Evolutionary conservation across 2,329 filamentous ascomycete genomes (phyloP).

Genomic region (Ophioceras dolichostomum): DNA sequence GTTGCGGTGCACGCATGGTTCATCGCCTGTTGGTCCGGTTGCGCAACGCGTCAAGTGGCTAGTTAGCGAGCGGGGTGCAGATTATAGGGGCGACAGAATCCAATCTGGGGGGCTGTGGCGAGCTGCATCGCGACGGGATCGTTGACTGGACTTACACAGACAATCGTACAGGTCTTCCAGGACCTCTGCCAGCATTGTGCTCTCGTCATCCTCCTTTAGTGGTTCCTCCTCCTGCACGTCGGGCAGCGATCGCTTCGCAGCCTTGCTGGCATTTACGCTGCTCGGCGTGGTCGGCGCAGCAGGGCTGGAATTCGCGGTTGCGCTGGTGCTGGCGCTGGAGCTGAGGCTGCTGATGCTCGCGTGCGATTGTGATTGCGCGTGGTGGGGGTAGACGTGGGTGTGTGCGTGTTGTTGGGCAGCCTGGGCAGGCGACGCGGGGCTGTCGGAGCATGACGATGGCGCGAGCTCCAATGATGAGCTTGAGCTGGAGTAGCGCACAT

Average conservation of each 20-base stretch:
- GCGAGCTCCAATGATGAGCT: slow-evolving; percentile 61
- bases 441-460: slow-evolving; percentile 26
- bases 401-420: neutral
- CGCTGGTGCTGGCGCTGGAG: slow-evolving; percentile 28
- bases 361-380: slow-evolving; percentile 1
- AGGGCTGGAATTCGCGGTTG: slow-evolving; percentile 19
- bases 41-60: too few relatives aligned
- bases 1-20: slow-evolving; percentile 42
- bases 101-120: neutral
- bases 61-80: slow-evolving; percentile 3
- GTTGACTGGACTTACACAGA: slow-evolving; percentile 72
- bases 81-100: neutral
- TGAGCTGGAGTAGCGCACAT: slow-evolving; percentile 54
- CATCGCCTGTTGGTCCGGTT: slow-evolving; percentile 35
- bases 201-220: slow-evolving; percentile 52
- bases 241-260: slow-evolving; percentile 56
- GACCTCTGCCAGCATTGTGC: slow-evolving; percentile 32
- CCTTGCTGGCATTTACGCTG: slow-evolving; percentile 22
- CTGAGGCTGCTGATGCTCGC: neutral
- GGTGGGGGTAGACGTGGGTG: neutral
- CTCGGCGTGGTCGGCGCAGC: neutral
- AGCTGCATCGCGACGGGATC: too few relatives aligned
- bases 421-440: slow-evolving; percentile 34
- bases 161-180: slow-evolving; percentile 45
- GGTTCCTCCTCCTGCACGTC: slow-evolving; percentile 83